These are phyloP conservation scores for Xylaria bambusicola DNA, from an alignment of 495 filamentous ascomycete genomes.

Conservation along the genomic window DNA sequence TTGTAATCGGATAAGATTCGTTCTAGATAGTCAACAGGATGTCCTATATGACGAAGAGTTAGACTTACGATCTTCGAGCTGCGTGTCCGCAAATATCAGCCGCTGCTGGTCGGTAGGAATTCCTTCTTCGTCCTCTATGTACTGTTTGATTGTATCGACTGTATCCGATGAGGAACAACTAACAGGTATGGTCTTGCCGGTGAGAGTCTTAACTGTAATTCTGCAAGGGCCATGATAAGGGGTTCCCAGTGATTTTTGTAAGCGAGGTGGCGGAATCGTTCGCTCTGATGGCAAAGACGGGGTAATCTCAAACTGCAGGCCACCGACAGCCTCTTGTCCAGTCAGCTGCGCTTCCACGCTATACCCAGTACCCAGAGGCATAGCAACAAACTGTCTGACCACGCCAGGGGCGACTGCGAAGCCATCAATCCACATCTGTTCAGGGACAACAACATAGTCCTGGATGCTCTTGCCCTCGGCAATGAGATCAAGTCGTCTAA, in stretches of 20 bases:
- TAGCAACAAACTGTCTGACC: slow-evolving; percentile 49
- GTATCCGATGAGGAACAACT: background rate
- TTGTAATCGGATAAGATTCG: background rate
- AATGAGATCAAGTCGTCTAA: slow-evolving; percentile 16
- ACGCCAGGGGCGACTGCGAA: slow-evolving; percentile 35
- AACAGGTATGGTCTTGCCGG: slow-evolving; percentile 26
- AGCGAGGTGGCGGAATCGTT: background rate
- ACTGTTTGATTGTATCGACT: slow-evolving; percentile 31
- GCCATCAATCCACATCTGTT: slow-evolving; percentile 53
- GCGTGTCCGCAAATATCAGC: background rate
- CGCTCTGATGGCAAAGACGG: slow-evolving; percentile 27
- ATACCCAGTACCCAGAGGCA: slow-evolving; percentile 47
- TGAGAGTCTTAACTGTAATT: slow-evolving; percentile 32
- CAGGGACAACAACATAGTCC: slow-evolving; percentile 51
- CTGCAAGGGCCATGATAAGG: no score
- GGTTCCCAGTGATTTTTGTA: background rate
- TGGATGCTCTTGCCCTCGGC: slow-evolving; percentile 31
- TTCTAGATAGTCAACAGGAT: background rate
- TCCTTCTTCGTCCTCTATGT: slow-evolving; percentile 28
- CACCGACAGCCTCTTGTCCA: slow-evolving; percentile 43
- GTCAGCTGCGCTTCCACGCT: slow-evolving; percentile 53
- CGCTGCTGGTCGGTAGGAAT: background rate
- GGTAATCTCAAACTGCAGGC: slow-evolving; percentile 52
- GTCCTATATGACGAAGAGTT: background rate
- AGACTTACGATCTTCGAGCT: background rate